These are phyloP conservation scores for Pseudopyricularia cyperi DNA, from an alignment of 2,329 filamentous ascomycete genomes.

Conservation along the genomic window DNA sequence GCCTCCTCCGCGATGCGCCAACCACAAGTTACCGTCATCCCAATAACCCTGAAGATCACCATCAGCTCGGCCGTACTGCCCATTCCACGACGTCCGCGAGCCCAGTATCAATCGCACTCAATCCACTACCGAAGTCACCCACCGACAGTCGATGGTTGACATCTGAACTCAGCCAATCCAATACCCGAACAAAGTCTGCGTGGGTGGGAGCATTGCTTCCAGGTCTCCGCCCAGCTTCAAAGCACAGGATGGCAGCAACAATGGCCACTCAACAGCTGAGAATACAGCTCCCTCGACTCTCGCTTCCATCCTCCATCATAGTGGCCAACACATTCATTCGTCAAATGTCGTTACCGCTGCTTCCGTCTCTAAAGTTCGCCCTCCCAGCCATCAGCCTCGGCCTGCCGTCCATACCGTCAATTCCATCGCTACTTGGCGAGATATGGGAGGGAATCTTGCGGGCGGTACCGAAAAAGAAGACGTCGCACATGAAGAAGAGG, in stretches of 20 bases:
- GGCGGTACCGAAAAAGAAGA: constrained; percentile 98
- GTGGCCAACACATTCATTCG: constrained; percentile 5
- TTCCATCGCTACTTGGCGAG: constrained; percentile 46
- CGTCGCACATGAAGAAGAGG: constrained; percentile 89
- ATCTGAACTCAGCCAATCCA: too few species aligned
- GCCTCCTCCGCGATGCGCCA: not conserved
- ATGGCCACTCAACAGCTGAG: constrained; percentile 10
- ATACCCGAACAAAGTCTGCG: too few species aligned
- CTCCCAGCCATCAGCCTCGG: constrained; percentile 34
- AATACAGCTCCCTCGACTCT: constrained; percentile 11
- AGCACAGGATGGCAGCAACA: constrained; percentile 10
- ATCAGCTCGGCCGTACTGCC: not conserved
- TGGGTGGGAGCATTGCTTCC: not conserved
- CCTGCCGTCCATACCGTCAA: constrained; percentile 45
- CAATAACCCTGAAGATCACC: too few species aligned
- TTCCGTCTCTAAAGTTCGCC: constrained; percentile 11
- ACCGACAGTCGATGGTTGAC: not conserved
- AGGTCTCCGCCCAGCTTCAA: not conserved
- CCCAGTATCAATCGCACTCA: not conserved
- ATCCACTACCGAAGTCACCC: too few species aligned
- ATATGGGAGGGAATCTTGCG: constrained; percentile 89
- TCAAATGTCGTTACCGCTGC: constrained; percentile 10
- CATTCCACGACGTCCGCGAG: not conserved
- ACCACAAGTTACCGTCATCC: not conserved
- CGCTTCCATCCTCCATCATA: constrained; percentile 6